Base-by-base conservation (phyloP, 495 filamentous ascomycete species). In the Pyronema domesticum region DNA sequence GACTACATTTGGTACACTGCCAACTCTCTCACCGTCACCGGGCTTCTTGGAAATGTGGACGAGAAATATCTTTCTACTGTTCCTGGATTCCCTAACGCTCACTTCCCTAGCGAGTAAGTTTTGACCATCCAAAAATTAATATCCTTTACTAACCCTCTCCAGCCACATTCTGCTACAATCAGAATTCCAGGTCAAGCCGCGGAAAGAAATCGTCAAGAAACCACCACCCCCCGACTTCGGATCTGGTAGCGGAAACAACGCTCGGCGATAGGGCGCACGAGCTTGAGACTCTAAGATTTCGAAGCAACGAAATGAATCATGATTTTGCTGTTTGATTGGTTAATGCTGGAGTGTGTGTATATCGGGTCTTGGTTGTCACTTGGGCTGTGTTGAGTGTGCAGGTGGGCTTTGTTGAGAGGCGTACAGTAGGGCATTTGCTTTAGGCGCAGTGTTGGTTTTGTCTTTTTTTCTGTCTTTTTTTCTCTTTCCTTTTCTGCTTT, bases 1-100 rank as follows among this genome's bases (percentile, higher is more conserved):
- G 91, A 98, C 67, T 96, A 96, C 68, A 84, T 96, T 63, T 96
- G 86, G 87, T 98, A 88, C 70, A 85, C 85, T 50, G 86, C 86
- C 43, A 96, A 94, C 67, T 78, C 86, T 33, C 73, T 98, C 43
- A 85, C 93, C 64, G 81, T 94, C 34, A 83, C 85, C 36, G 83
- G 80, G 40, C 68, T 98, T 54, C 83, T 98, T 8, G 93, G 91
- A 6, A 80, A 89, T 37, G 85, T 95, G 9, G 93, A 98, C 68
- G 78, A 79, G 63, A 80, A 91, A 10, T 94, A 96, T 68, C 80
- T 98, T 54, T 80, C 82, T 60, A 76, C 80, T 45, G 87, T 95
- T 5, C 91, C 91, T 3, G 91, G 91, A 0, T 98, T 96, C 69
- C 91, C 91, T 9, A 94, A 96, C 62, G 89, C 83, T 65, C 91